These are phyloP conservation scores for Ophiocordyceps camponoti-leonardi DNA, from an alignment of 2,329 filamentous ascomycete species.

Conservation along the genomic window DNA sequence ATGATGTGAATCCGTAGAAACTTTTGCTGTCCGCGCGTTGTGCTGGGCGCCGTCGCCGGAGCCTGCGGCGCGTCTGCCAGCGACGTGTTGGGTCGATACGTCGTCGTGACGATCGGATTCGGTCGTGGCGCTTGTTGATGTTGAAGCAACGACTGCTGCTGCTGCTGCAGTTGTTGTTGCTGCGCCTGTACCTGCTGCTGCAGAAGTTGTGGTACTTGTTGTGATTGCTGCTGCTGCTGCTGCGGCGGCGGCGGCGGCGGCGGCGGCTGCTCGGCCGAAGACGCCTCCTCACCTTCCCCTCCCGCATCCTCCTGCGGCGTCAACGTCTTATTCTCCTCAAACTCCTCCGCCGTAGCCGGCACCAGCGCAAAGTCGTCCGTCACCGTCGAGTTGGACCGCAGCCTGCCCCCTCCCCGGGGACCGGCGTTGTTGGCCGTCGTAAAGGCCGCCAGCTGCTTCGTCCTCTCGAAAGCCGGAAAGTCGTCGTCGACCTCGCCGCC, in stretches of 20 bases:
- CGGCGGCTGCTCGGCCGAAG: conserved; percentile 23
- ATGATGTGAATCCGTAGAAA: conserved; percentile 56
- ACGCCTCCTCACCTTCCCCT: conserved; percentile 24
- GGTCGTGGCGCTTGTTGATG: conserved; percentile 2
- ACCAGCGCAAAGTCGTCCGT: conserved; percentile 74
- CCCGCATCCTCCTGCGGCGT: conserved; percentile 52
- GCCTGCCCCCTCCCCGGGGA: conserved; percentile 40
- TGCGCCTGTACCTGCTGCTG: neutral
- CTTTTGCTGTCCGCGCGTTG: conserved; percentile 46
- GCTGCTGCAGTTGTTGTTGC: neutral
- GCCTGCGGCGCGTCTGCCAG: conserved; percentile 39
- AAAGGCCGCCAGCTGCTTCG: conserved; percentile 58
- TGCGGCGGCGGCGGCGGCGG: conserved; percentile 44
- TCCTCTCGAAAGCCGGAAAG: conserved; percentile 62
- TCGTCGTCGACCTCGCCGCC: conserved; percentile 75
- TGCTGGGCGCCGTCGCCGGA: conserved; percentile 23
- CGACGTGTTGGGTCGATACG: conserved; percentile 33
- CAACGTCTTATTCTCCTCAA: conserved; percentile 47
- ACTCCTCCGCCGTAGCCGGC: conserved; percentile 50
- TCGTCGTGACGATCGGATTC: conserved; percentile 41
- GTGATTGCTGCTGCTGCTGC: conserved; percentile 6
- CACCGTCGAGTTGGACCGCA: conserved; percentile 54
- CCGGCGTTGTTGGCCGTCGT: conserved; percentile 72
- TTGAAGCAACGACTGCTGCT: neutral
- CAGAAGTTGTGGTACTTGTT: neutral